These are phyloP conservation scores for Hemisphaericaspora xylanilytica DNA, from an alignment of 1,139 yeast genomes.

Conservation along the genomic window DNA sequence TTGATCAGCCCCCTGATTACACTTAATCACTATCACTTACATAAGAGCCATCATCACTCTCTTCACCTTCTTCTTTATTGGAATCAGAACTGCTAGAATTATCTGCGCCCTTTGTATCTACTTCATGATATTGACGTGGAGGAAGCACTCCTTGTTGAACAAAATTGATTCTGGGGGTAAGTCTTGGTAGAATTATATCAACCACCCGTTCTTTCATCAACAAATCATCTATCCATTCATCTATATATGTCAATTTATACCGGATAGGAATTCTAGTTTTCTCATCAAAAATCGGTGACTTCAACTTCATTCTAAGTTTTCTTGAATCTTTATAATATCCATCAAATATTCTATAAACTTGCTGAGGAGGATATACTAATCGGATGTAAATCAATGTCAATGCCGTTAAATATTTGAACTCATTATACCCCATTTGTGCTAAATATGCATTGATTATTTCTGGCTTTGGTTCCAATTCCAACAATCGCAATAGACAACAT, in stretches of 20 bases:
- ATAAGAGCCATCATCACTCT: slow-evolving; percentile 15
- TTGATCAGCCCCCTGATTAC: slow-evolving; percentile 77
- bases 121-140: slow-evolving; percentile 36
- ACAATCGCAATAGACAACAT: slow-evolving; percentile 59
- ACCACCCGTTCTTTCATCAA: slow-evolving; percentile 50
- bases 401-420: slow-evolving; percentile 68
- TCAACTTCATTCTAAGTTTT: slow-evolving; percentile 35
- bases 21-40: slow-evolving; percentile 28
- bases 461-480: slow-evolving; percentile 59
- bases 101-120: slow-evolving; percentile 12
- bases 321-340: slow-evolving; percentile 53
- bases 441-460: slow-evolving; percentile 55
- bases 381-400: slow-evolving; percentile 59
- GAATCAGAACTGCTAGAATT: slow-evolving; percentile 11
- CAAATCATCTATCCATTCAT: slow-evolving; percentile 58
- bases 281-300: slow-evolving; percentile 27
- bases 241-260: slow-evolving; percentile 47
- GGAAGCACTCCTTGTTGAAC: slow-evolving; percentile 40
- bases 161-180: slow-evolving; percentile 37
- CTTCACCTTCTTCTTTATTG: slow-evolving; percentile 9
- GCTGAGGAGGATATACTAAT: slow-evolving; percentile 42
- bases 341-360: slow-evolving; percentile 52
- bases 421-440: slow-evolving; percentile 38
- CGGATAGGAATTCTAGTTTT: slow-evolving; percentile 20
- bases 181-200: slow-evolving; percentile 60